Conservation (phyloP, 2,329 filamentous ascomycete genomes). For the Zymoseptoria passerinii region DNA sequence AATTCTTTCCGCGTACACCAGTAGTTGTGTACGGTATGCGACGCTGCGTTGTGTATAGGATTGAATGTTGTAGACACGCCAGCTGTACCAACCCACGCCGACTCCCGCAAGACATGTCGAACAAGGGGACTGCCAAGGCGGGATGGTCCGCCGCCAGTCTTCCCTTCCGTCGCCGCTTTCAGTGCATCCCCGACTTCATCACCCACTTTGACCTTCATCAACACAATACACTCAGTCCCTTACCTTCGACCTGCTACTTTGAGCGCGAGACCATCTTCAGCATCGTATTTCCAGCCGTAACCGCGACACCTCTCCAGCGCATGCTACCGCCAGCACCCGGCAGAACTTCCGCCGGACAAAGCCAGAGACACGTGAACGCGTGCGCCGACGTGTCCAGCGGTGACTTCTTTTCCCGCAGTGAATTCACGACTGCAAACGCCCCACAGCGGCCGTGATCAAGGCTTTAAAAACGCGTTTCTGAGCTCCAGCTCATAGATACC, state of each 20-base stretch:
- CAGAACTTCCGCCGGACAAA: background rate
- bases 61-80: background rate
- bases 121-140: background rate
- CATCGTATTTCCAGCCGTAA: background rate
- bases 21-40: background rate
- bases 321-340: background rate
- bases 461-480: background rate
- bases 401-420: background rate
- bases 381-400: background rate
- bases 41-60: background rate
- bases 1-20: background rate
- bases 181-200: background rate
- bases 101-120: background rate
- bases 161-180: background rate
- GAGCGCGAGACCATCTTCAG: background rate
- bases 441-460: background rate
- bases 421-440: background rate
- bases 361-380: background rate
- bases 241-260: background rate
- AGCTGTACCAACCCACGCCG: background rate
- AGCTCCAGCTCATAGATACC: slow-evolving; percentile 5
- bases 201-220: background rate
- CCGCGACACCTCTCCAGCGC: background rate
- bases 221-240: background rate
- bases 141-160: background rate